Base-by-base conservation (phyloP, 345 rosid genomes). In the Salix brachista region DNA sequence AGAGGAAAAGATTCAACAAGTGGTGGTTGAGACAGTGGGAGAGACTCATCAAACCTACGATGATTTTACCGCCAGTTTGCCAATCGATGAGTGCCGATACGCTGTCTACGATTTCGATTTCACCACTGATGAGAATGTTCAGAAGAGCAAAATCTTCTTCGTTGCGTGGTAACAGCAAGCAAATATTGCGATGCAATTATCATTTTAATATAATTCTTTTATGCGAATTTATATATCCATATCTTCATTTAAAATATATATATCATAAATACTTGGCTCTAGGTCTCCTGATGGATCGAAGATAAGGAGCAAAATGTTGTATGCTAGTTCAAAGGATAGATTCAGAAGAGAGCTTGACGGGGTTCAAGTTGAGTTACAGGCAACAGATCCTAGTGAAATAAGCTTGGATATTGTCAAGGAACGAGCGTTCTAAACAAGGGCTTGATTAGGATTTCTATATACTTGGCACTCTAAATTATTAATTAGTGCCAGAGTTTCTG, bases 71-170 rank as follows among this genome's bases (percentile, higher is more conserved):
- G 73, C 74, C 42, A 77, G 77, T 52, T 73, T 81, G 71, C 83
- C 83, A 0, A 70, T 67, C 25, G 61, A 81, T 23, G 83, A 81
- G 66, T 81, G 83, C 39, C 76, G 83, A 44, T 81, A 81, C 62
- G 83, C 74, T 67, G 80, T 81, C 73, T 81, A 52, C 32, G 83
- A 81, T 73, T 72, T 76, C 25, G 84, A 81, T 72, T 81, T 81
- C 75, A 77, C 78, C 6, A 81, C 84, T 3, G n/a, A 41, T 5
- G 80, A 81, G 67, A 68, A 81, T 39, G 68, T 81, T 19, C 69
- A 73, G 1, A 81, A 73, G 75, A 81, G 80, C 84, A 81, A 81
- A 73, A 77, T 81, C 32, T 73, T 68, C 75, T 81, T 77, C 67
- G 44, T 81, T 61, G 67, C 84, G 6, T 81, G 84, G 84, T 81